Evolutionary conservation across 306 rosid genomes (phyloP).

Genomic region (Neltuma alba): DNA sequence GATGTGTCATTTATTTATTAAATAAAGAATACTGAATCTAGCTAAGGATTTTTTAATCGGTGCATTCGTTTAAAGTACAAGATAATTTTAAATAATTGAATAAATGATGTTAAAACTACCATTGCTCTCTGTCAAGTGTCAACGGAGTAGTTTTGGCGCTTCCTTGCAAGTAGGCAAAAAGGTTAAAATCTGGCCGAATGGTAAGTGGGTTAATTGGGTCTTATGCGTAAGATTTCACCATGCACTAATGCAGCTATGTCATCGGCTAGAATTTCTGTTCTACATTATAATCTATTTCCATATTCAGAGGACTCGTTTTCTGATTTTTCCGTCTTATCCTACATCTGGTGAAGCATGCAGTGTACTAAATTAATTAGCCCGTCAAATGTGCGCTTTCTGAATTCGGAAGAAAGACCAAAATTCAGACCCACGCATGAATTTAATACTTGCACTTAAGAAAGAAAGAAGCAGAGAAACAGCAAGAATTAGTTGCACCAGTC

Average conservation of each 20-base stretch:
- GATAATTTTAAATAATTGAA: background rate
- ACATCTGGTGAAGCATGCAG: background rate
- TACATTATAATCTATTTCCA: background rate
- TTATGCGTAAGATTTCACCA: too few species aligned
- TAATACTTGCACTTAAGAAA: constrained; percentile 30
- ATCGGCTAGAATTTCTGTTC: too few species aligned
- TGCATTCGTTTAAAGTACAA: background rate
- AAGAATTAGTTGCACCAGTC: constrained; percentile 1
- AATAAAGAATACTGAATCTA: too few species aligned
- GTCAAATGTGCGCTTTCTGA: background rate
- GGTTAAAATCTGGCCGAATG: too few species aligned
- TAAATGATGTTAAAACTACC: too few species aligned
- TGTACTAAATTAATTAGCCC: background rate
- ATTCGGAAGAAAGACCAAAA: background rate
- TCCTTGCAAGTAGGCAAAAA: too few species aligned
- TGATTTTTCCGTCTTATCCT: background rate
- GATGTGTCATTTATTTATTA: background rate
- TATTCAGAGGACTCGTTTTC: background rate
- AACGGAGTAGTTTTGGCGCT: too few species aligned
- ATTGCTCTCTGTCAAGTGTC: too few species aligned
- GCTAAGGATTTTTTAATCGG: too few species aligned
- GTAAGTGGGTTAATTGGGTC: too few species aligned
- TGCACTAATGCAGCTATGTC: too few species aligned
- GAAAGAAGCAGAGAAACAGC: background rate
- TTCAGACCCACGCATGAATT: background rate